phyloP scores from a whole-genome alignment of 352 stramenopile genomes.

The Pythium utonaiense region DNA sequence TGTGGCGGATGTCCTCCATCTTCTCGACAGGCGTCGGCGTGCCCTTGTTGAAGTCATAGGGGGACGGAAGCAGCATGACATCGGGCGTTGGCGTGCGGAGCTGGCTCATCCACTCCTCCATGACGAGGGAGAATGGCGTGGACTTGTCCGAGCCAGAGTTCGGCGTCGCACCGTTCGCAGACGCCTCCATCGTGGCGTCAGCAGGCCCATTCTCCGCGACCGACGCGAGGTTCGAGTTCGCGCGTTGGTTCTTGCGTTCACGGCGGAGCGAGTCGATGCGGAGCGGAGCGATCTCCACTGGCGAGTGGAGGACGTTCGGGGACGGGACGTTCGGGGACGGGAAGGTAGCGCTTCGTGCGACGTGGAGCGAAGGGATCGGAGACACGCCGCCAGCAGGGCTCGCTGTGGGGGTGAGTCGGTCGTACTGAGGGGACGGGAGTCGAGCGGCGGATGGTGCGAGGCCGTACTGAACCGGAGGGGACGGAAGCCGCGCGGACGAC shows the following conservation, averaged over 20 bases:
- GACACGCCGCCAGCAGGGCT: constrained; percentile 9
- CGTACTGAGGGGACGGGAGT: constrained; percentile 19
- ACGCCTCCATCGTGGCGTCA: constrained; percentile 22
- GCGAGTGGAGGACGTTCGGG: constrained; percentile 12
- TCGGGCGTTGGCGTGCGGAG: constrained; percentile 73
- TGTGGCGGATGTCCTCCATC: constrained; percentile 60
- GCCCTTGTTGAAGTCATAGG: constrained; percentile 76
- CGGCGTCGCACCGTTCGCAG: constrained; percentile 6
- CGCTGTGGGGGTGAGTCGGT: constrained; percentile 13
- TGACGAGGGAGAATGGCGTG: constrained; percentile 61
- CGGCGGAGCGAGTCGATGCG: constrained; percentile 15
- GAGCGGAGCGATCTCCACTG: constrained; percentile 17
- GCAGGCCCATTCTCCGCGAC: constrained; percentile 20
- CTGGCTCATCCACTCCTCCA: constrained; percentile 83
- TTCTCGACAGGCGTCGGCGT: constrained; percentile 72
- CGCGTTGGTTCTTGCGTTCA: not conserved
- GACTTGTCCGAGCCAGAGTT: constrained; percentile 28
- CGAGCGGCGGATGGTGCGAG: constrained; percentile 2
- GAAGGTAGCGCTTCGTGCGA: constrained; percentile 13
- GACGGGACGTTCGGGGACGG: constrained; percentile 13
- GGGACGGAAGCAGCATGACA: constrained; percentile 73
- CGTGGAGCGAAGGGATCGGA: constrained; percentile 10
- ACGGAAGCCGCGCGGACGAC: constrained; percentile 6
- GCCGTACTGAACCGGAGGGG: constrained; percentile 10
- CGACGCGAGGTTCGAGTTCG: constrained; percentile 1